These are phyloP conservation scores for Xylaria sp. DNA, from an alignment of 2,329 filamentous ascomycete species.

Conservation along the genomic window DNA sequence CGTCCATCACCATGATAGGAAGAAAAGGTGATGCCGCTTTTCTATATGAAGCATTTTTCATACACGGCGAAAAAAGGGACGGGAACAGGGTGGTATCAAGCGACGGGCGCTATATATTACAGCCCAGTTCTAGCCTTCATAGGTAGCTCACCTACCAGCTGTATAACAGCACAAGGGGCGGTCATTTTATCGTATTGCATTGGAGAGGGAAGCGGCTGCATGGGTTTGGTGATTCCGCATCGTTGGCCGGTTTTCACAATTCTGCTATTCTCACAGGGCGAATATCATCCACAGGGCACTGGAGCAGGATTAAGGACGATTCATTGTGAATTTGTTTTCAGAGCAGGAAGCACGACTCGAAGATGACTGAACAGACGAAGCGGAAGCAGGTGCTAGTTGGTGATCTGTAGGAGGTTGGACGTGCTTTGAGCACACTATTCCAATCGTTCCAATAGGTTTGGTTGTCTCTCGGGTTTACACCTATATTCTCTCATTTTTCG, in stretches of 20 bases:
- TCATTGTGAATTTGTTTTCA: slow-evolving; percentile 22
- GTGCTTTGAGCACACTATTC: slow-evolving; percentile 4
- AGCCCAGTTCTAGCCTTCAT: slow-evolving; percentile 28
- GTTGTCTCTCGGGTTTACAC: slow-evolving; percentile 2
- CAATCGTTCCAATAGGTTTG: neutral
- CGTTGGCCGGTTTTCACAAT: slow-evolving; percentile 30
- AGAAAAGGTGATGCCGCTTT: slow-evolving; percentile 25
- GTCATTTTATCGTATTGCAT: slow-evolving; percentile 37
- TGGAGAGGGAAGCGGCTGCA: slow-evolving; percentile 33
- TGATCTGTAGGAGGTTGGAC: slow-evolving; percentile 6
- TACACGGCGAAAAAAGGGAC: slow-evolving; percentile 32
- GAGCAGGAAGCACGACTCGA: slow-evolving; percentile 6
- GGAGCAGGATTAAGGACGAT: slow-evolving; percentile 20
- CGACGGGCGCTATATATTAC: slow-evolving; percentile 37
- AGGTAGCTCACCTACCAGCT: slow-evolving; percentile 21
- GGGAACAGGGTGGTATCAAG: slow-evolving; percentile 25
- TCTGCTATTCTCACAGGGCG: slow-evolving; percentile 22
- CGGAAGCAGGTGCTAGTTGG: slow-evolving; percentile 6
- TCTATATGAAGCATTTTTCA: slow-evolving; percentile 32
- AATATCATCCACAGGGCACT: slow-evolving; percentile 21
- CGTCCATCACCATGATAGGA: slow-evolving; percentile 13
- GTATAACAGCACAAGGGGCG: slow-evolving; percentile 15
- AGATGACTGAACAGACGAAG: slow-evolving; percentile 13
- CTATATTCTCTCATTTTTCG: slow-evolving; percentile 13
- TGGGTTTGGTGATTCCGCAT: slow-evolving; percentile 35